A percentile compares a stretch with the other conserved stretches of the same genome.
Conservation (phyloP, 202 grass and related monocot species). For the Panicum hallii region DNA sequence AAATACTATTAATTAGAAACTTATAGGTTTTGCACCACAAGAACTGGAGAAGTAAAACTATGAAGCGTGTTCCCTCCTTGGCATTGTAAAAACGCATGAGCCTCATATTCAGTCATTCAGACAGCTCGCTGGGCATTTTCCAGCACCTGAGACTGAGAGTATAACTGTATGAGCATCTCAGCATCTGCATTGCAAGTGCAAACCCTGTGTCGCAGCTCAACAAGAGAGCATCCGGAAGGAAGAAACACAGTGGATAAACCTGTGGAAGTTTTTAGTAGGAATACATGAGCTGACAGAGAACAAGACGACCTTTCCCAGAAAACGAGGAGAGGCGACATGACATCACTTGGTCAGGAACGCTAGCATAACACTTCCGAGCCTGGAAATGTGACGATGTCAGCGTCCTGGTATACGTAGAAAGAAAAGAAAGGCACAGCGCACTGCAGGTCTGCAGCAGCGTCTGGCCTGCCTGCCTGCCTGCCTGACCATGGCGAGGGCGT, state of each 20-base stretch:
- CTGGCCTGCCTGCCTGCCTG: too few relatives aligned
- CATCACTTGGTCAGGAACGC: conserved; percentile 23
- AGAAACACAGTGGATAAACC: background rate
- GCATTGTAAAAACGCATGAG: too few relatives aligned
- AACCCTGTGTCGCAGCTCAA: background rate
- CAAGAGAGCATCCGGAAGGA: background rate
- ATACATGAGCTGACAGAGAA: conserved; percentile 11
- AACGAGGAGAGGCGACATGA: conserved; percentile 44
- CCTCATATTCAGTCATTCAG: background rate
- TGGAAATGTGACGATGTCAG: conserved; percentile 25
- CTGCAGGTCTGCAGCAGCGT: too few relatives aligned
- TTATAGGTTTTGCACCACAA: background rate
- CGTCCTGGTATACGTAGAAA: background rate
- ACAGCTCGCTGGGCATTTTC: background rate
- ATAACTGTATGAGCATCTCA: background rate
- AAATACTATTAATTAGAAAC: too few relatives aligned
- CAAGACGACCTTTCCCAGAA: conserved; percentile 27
- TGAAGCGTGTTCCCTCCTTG: too few relatives aligned
- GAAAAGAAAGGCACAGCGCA: background rate
- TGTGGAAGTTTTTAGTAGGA: background rate
- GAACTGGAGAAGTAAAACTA: background rate
- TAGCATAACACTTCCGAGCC: background rate
- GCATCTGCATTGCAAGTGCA: background rate
- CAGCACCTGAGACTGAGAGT: background rate
- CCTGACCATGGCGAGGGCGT: background rate